Evolutionary conservation across 169 alveolate genomes (phyloP), one percentile per base, ranked within the genome.

Genomic region (Cyclospora cayetanensis): DNA sequence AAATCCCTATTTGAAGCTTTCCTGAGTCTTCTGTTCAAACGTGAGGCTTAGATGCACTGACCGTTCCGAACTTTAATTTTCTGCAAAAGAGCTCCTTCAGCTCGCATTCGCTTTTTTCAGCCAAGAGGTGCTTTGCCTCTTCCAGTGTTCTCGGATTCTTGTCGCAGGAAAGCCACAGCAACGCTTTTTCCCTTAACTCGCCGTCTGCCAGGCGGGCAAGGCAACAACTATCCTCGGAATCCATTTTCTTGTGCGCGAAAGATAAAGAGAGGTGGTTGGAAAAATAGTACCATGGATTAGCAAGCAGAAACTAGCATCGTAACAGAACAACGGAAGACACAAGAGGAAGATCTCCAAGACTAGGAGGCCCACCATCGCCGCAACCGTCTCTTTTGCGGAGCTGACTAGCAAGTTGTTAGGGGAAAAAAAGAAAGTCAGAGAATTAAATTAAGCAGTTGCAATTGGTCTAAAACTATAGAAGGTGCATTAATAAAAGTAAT

Each of bases 71-170:
- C 3, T 11, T 22, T 15, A 70, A 22, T 7, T 70, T 50, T 39
- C 35, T 34, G 83, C 83, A 70, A 39, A 70, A 70, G 52, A 70
- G 11, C 31, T 70, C 83, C 53, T 70, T 70, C 22, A 70, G 83
- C 20, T 70, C 34, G 4, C 39, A 50, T 70, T 70, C 83, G 22
- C 60, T 18, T 18, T 50, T 27, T 0, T 70, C 55, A 12, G 7
- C 15, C 12, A 70, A 15, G 11, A 70, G 31, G 35, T 4, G 83
- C 7, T 37, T 31, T 31, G 83, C 53, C 50, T 70, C 55, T 4
- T 31, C 35, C 25, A 34, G n/a, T 5, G 83, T 34, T 11, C 20
- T 22, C 25, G 52, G 55, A 37, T 70, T 70, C 39, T 27, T 18
- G 55, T 70, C 83, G 34, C 4, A 4, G 22, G 83, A 4, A 3